phyloP scores from a whole-genome alignment of 2,329 filamentous ascomycete genomes.

The Ciborinia camelliae region DNA sequence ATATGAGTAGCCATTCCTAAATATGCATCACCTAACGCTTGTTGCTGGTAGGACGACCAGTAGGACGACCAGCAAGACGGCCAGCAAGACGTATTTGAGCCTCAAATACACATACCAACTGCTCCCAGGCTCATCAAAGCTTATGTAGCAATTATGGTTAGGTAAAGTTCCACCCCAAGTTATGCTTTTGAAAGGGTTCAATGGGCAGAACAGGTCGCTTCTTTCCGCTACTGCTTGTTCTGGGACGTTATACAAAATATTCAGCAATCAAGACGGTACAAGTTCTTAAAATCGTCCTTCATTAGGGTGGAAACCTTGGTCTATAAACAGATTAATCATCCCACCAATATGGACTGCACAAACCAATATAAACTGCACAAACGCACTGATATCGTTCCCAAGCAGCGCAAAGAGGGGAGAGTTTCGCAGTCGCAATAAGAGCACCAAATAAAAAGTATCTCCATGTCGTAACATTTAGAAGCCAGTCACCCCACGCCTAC shows the following conservation, averaged over 20 bases:
- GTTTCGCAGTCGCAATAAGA: conserved; percentile 12
- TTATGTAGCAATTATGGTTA: neutral
- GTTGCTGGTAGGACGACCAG: too few relatives aligned
- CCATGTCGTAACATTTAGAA: conserved; percentile 2
- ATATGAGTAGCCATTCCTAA: neutral
- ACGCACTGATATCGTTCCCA: conserved; percentile 6
- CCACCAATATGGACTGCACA: neutral
- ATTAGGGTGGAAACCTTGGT: neutral
- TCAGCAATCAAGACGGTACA: neutral
- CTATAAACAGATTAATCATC: neutral
- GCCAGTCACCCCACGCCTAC: conserved; percentile 7
- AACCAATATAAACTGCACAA: conserved; percentile 2
- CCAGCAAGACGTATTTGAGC: too few relatives aligned
- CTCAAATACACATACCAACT: neutral
- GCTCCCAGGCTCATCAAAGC: neutral
- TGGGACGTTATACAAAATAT: neutral
- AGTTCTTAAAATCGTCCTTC: neutral
- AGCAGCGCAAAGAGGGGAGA: conserved; percentile 18
- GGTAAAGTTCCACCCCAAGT: neutral
- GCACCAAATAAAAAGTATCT: conserved; percentile 10
- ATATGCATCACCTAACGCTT: too few relatives aligned
- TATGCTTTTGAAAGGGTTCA: neutral
- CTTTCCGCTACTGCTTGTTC: neutral
- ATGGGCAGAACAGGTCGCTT: neutral
- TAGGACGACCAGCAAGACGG: too few relatives aligned